phyloP scores from a whole-genome alignment of 2,329 filamentous ascomycete species.

The Penicillium oxalicum region DNA sequence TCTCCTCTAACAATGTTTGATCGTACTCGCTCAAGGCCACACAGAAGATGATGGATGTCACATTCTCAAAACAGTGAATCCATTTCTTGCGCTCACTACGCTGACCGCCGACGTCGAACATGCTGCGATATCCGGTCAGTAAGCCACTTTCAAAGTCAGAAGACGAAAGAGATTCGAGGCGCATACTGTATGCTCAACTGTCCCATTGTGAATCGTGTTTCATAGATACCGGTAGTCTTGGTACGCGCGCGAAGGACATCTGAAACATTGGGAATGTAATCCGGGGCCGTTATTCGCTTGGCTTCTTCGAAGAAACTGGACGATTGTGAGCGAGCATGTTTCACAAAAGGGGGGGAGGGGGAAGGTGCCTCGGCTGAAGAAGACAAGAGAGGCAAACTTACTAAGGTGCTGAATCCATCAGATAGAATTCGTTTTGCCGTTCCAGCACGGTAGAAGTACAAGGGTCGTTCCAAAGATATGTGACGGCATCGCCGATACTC shows the following conservation, averaged over 20 bases:
- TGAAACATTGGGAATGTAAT: constrained; percentile 89
- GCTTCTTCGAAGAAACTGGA: constrained; percentile 92
- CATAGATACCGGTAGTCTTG: constrained; percentile 98
- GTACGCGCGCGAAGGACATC: constrained; percentile 93
- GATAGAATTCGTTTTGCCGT: constrained; percentile 93
- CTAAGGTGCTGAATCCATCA: constrained; percentile 99
- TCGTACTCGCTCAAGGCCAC: constrained; percentile 98
- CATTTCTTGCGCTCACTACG: constrained; percentile 98
- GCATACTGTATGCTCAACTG: constrained; percentile 96
- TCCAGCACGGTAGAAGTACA: constrained; percentile 78
- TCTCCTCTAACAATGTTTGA: constrained; percentile 92
- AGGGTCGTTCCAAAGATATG: constrained; percentile 84
- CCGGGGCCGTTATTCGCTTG: constrained; percentile 69
- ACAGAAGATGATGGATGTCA: constrained; percentile 99
- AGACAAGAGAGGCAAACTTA: constrained; percentile 44
- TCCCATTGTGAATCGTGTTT: constrained; percentile 97
- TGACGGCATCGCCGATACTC: constrained; percentile 74
- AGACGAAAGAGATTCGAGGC: neutral
- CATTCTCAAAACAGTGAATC: constrained; percentile 99
- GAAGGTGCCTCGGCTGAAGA: neutral
- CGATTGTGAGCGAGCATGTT: constrained; percentile 14
- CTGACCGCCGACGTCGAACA: constrained; percentile 98
- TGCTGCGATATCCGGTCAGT: constrained; percentile 51
- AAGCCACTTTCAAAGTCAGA: constrained; percentile 3
- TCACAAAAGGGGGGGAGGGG: neutral